phyloP scores from a whole-genome alignment of 2,329 filamentous ascomycete genomes.

The Calonectria honghensis region DNA sequence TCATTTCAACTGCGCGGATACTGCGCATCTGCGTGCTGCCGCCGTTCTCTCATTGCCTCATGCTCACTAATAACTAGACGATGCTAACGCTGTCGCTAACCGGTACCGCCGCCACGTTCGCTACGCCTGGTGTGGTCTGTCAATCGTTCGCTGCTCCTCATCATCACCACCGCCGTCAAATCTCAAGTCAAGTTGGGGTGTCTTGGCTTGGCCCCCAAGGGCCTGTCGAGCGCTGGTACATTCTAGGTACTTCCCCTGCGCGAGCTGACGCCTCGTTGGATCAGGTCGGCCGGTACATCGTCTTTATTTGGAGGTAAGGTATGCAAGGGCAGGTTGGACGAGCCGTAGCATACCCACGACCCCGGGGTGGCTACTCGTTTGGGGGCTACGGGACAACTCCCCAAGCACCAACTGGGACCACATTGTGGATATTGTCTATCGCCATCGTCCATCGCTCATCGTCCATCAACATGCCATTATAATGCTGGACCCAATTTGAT shows the following conservation, averaged over 20 bases:
- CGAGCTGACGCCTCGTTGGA: constrained; percentile 34
- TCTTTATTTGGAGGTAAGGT: constrained; percentile 36
- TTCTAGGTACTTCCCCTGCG: constrained; percentile 29
- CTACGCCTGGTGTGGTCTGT: constrained; percentile 11
- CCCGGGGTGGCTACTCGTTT: constrained; percentile 32
- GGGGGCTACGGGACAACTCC: constrained; percentile 26
- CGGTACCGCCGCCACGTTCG: constrained; percentile 25
- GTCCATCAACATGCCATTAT: constrained; percentile 40
- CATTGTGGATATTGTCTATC: constrained; percentile 37
- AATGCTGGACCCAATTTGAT: constrained; percentile 35
- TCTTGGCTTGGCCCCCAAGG: constrained; percentile 36
- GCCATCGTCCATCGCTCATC: constrained; percentile 40
- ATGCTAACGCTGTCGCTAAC: constrained; percentile 28
- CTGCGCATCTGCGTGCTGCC: constrained; percentile 7
- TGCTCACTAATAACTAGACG: background rate
- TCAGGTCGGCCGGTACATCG: constrained; percentile 19
- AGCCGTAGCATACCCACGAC: constrained; percentile 26
- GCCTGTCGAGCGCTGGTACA: constrained; percentile 10
- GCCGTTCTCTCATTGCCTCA: constrained; percentile 2
- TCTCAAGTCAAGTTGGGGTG: constrained; percentile 9
- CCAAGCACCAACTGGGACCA: constrained; percentile 29
- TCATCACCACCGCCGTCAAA: constrained; percentile 15
- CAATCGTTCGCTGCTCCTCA: constrained; percentile 23
- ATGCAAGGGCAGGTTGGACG: constrained; percentile 39
- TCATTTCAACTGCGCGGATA: constrained; percentile 17